phyloP scores from a whole-genome alignment of 345 rosid species.

The Ceriops tagal region DNA sequence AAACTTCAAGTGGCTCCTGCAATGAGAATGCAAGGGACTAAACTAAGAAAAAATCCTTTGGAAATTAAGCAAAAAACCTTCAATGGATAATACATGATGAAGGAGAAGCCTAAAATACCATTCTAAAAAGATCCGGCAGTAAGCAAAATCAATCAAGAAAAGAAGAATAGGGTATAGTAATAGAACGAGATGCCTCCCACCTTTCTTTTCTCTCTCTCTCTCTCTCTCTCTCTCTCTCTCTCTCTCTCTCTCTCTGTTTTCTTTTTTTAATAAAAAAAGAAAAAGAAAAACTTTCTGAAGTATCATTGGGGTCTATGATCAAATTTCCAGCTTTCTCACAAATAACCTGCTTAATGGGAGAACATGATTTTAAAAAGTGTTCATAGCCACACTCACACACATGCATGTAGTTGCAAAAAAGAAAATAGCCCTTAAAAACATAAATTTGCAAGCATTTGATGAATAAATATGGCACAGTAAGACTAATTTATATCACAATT shows the following conservation, averaged over 20 bases:
- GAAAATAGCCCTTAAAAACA: too few species aligned
- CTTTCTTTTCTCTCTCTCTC: background rate
- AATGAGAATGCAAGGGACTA: constrained; percentile 9
- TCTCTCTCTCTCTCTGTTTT: background rate
- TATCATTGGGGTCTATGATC: too few species aligned
- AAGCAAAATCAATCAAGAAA: too few species aligned
- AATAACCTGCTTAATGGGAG: background rate
- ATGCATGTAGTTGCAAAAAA: too few species aligned
- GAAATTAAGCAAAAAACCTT: background rate
- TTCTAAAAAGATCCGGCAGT: background rate
- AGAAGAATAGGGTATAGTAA: too few species aligned
- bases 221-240: background rate
- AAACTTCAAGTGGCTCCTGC: constrained; percentile 77
- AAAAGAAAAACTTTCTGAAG: background rate
- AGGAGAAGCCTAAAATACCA: background rate
- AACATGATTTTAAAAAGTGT: background rate
- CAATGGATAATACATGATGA: too few species aligned
- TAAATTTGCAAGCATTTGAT: too few species aligned
- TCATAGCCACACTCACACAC: too few species aligned
- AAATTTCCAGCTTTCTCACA: background rate
- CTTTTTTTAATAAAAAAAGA: background rate
- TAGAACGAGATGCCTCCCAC: too few species aligned
- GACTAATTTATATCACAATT: too few species aligned
- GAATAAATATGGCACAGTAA: too few species aligned
- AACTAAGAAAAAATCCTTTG: background rate